Conservation (phyloP, 2,329 filamentous ascomycete genomes). For the Aspergillus sp. region DNA sequence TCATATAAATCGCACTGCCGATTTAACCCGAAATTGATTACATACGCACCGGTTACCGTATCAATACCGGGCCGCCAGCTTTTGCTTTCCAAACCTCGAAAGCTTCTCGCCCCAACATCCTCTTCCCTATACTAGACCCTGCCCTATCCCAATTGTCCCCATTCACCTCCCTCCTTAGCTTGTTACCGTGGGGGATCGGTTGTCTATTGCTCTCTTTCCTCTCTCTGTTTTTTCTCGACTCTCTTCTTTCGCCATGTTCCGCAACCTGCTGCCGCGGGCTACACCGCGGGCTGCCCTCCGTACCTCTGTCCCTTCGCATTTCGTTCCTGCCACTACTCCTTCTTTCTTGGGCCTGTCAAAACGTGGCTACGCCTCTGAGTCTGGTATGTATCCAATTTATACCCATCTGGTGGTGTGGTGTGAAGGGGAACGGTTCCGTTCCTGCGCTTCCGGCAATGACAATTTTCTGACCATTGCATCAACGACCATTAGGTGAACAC, state of each 20-base stretch:
- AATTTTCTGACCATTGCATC: constrained; percentile 3
- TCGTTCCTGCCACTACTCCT: constrained; percentile 34
- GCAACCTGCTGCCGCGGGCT: constrained; percentile 47
- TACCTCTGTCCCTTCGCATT: constrained; percentile 31
- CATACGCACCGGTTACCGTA: constrained; percentile 15
- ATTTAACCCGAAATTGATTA: constrained; percentile 13
- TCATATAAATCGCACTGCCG: constrained; percentile 2
- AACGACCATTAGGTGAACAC: constrained; percentile 66
- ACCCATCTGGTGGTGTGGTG: not conserved
- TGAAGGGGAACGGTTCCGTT: not conserved
- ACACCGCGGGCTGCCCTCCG: constrained; percentile 41
- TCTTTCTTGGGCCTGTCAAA: constrained; percentile 48
- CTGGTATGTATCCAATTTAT: constrained; percentile 28
- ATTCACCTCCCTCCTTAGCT: not conserved
- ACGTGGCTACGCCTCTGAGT: constrained; percentile 53
- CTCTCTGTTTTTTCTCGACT: constrained; percentile 18
- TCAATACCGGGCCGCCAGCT: constrained; percentile 17
- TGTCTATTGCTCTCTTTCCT: constrained; percentile 15
- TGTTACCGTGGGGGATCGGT: not conserved
- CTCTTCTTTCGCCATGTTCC: constrained; percentile 44
- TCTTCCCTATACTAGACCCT: constrained; percentile 12
- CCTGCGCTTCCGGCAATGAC: constrained; percentile 13
- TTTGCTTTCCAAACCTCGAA: constrained; percentile 17
- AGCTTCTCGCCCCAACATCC: constrained; percentile 20
- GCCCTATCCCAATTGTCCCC: not conserved